Conservation (phyloP, 306 rosid species). For the Cicer chorassanicum region DNA sequence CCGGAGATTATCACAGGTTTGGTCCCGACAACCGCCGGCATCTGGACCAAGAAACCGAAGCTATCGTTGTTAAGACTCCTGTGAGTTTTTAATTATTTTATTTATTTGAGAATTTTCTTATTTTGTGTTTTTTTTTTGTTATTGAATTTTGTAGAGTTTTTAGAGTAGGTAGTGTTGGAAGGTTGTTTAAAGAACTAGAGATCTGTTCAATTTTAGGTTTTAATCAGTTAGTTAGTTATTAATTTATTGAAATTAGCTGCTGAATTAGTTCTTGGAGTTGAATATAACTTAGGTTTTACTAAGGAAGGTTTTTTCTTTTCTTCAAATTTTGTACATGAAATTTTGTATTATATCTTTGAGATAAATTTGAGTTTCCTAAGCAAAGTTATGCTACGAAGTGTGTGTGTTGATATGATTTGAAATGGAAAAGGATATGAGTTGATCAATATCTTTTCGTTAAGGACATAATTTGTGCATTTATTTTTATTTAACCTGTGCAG, state of each 20-base stretch:
- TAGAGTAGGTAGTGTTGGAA: constrained; percentile 35
- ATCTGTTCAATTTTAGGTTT: constrained; percentile 49
- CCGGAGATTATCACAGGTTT: constrained; percentile 86
- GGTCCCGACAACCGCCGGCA: constrained; percentile 59
- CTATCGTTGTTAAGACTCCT: constrained; percentile 66
- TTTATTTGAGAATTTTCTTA: not conserved
- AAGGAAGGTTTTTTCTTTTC: not conserved
- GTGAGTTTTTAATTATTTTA: constrained; percentile 49
- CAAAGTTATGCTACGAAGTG: not conserved
- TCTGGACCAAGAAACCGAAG: constrained; percentile 62
- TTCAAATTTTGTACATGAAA: not conserved
- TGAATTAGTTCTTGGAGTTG: constrained; percentile 46
- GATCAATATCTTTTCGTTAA: not conserved
- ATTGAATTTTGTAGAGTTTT: constrained; percentile 1
- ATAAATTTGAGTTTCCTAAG: not conserved
- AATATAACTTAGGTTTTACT: constrained; percentile 27
- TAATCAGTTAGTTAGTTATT: constrained; percentile 38
- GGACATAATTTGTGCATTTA: not conserved
- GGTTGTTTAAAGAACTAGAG: constrained; percentile 45
- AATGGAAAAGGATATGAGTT: constrained; percentile 2
- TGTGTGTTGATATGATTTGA: not conserved
- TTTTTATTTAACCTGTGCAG: not conserved
- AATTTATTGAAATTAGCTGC: constrained; percentile 40
- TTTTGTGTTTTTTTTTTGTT: not conserved
- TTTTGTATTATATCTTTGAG: not conserved